phyloP scores from a whole-genome alignment of 352 stramenopile genomes.

The Phytophthora parvispora region DNA sequence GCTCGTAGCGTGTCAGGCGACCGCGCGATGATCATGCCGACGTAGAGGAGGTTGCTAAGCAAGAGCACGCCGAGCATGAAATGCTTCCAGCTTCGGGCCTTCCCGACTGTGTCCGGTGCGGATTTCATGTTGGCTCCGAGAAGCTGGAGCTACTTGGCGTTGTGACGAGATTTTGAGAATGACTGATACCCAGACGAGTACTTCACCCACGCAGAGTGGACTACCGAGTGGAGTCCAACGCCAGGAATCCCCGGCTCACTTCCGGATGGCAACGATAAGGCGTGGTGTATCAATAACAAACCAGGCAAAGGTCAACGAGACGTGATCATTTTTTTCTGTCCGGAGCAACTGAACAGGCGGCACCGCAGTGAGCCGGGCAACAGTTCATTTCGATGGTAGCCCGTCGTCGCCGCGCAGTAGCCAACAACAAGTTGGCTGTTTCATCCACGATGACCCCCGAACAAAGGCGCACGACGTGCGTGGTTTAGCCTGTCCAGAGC shows the following conservation, averaged over 20 bases:
- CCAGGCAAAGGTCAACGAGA: not conserved
- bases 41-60: conserved; percentile 11
- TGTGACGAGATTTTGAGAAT: not conserved
- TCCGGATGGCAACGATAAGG: not conserved
- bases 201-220: not conserved
- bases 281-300: not conserved
- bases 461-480: not conserved
- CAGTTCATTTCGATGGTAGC: not conserved
- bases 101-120: not conserved
- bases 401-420: not conserved
- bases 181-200: not conserved
- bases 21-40: conserved; percentile 5
- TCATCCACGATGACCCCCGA: not conserved
- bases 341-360: not conserved
- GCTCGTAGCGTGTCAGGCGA: conserved; percentile 8
- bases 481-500: not conserved
- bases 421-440: not conserved
- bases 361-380: not conserved
- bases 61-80: conserved; percentile 5
- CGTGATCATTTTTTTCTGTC: conserved; percentile 6
- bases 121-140: not conserved
- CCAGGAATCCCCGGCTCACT: not conserved
- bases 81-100: conserved; percentile 5
- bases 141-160: not conserved
- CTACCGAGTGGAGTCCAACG: not conserved